Evolutionary conservation across 371 early-diverging fungal genomes (phyloP), one percentile per base, ranked within the genome.

Genomic region (Haplosporangium sp.): DNA sequence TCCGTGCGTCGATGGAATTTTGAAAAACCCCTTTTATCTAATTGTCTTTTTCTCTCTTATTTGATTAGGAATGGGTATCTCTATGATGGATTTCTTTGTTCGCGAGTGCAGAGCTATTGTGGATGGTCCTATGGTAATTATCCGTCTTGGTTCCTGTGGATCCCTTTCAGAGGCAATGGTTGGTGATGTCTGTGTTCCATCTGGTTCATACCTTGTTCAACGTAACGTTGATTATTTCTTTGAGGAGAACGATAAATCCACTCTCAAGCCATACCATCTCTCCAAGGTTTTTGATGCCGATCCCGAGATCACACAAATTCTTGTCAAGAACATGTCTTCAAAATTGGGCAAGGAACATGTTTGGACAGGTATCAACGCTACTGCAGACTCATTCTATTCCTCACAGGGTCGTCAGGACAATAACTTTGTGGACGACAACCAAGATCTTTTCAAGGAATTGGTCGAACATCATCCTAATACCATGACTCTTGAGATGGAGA

Each of bases 41-140:
- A 55, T 55, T 7, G 1, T 13, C 19, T 55, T 34, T 55, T 34
- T 55, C 55, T 7, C 2, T 13, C 19, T 55, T 34, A 27, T 34
- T 55, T 27, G 27, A 55, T 55, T 62, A 77, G 78, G 87, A 34
- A 90, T 91, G 93, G 98, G 98, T 45, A 83, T 89, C 10, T 81
- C 94, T 3, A 96, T 96, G 95, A 95, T 96, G 94, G 98, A 98
- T 83, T 95, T 98, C 72, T 93, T 97, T 71, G 91, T 98, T 15
- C 90, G 98, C 35, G 98, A 98, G 82, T 87, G 91, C 35, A 90
- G 98, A 50, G 94, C 94, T 39, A 92, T 95, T 45, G 93, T 94
- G 1, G 85, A 90, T 38, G 98, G 98, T 1, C 93, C 94, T 6
- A 77, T 98, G 84, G 81, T 87, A 19, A 92, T 98, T 40, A 87